Evolutionary conservation across 306 rosid species (phyloP).

Genomic region (Medicago arabica): DNA sequence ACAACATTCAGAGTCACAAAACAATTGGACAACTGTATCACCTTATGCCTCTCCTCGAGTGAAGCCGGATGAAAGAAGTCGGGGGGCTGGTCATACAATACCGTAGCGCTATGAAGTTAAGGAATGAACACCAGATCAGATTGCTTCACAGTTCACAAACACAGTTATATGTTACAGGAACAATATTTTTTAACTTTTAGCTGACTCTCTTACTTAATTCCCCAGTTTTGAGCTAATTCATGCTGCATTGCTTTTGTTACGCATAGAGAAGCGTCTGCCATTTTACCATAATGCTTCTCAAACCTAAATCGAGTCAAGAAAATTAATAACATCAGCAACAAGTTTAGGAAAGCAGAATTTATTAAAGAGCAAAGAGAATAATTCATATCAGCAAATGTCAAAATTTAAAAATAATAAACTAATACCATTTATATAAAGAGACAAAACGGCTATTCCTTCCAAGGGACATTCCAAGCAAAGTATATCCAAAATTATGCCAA

Average conservation of each 20-base stretch:
- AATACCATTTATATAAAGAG: slow-evolving; percentile 78
- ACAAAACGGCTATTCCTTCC: slow-evolving; percentile 92
- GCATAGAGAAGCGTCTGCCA: slow-evolving; percentile 90
- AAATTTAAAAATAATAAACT: slow-evolving; percentile 40
- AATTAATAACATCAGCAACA: slow-evolving; percentile 32
- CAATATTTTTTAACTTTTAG: slow-evolving; percentile 43
- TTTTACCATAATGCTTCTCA: slow-evolving; percentile 84
- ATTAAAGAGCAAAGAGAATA: slow-evolving; percentile 27
- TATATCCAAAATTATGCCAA: slow-evolving; percentile 99
- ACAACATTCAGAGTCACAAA: slow-evolving; percentile 27
- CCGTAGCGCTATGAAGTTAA: slow-evolving; percentile 53
- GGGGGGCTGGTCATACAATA: slow-evolving; percentile 95
- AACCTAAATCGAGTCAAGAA: slow-evolving; percentile 59
- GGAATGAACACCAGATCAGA: slow-evolving; percentile 32
- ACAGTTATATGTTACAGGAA: slow-evolving; percentile 29
- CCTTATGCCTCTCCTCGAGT: slow-evolving; percentile 85
- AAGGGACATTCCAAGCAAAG: slow-evolving; percentile 76
- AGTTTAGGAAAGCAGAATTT: slow-evolving; percentile 36
- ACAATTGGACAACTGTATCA: slow-evolving; percentile 42
- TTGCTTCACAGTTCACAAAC: slow-evolving; percentile 1
- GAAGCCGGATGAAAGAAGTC: slow-evolving; percentile 86
- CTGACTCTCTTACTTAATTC: slow-evolving; percentile 72
- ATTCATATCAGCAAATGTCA: neutral
- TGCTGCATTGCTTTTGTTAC: slow-evolving; percentile 98
- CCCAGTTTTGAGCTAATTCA: slow-evolving; percentile 98